phyloP scores from a whole-genome alignment of 371 early-diverging fungal species.

The Lichtheimia ornata region DNA sequence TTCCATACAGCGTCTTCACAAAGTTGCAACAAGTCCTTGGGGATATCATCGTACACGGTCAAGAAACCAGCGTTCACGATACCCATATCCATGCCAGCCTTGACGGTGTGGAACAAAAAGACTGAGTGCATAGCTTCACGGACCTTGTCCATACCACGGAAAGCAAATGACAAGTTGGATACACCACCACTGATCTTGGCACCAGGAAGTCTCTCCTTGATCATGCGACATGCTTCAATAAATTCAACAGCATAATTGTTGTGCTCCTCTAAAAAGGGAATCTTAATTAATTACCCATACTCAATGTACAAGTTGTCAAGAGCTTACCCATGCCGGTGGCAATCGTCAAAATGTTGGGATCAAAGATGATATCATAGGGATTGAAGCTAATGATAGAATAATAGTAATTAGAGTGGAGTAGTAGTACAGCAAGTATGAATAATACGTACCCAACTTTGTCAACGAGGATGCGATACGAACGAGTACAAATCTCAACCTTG shows the following conservation, averaged over 20 bases:
- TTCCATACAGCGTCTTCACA: conserved; percentile 94
- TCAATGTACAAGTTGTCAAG: not conserved
- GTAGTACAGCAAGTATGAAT: not conserved
- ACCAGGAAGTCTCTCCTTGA: conserved; percentile 81
- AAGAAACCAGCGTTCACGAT: conserved; percentile 94
- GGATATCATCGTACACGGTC: conserved; percentile 93
- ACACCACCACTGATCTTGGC: conserved; percentile 94
- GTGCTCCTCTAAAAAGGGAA: conserved; percentile 76
- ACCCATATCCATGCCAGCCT: conserved; percentile 95
- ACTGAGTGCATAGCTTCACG: conserved; percentile 96
- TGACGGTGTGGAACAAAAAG: conserved; percentile 89
- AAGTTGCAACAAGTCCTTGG: conserved; percentile 84
- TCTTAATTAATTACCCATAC: not conserved
- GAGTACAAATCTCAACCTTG: conserved; percentile 88
- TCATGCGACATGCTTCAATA: conserved; percentile 72
- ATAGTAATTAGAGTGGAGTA: not conserved
- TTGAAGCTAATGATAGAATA: conserved; percentile 53
- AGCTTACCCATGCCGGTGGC: conserved; percentile 82
- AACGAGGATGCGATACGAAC: conserved; percentile 86
- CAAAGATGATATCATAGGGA: conserved; percentile 92
- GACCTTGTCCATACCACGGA: conserved; percentile 90
- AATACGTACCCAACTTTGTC: conserved; percentile 67
- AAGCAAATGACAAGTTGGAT: conserved; percentile 93
- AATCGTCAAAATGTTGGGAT: conserved; percentile 94
- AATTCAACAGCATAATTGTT: conserved; percentile 95